A percentile compares a stretch with the other conserved stretches of the same genome.
Conservation (phyloP, 768 basidiomycete genomes). For the Hygrocybe coccinea region DNA sequence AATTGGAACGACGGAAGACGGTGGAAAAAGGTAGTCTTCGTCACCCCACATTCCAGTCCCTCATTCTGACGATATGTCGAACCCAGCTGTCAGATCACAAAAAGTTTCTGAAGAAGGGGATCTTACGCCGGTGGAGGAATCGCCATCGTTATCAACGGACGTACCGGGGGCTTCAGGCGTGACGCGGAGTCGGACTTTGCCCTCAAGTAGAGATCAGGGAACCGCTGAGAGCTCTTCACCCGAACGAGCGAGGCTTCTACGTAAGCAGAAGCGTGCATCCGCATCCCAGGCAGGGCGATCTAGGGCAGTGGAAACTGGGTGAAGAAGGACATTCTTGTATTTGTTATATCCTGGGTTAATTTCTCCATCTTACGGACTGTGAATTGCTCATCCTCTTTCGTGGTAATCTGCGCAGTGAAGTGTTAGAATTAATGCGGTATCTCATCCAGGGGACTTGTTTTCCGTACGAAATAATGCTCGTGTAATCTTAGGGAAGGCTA, state of each 20-base stretch:
- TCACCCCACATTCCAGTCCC: constrained; percentile 18
- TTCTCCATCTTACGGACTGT: too few relatives aligned
- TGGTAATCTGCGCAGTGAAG: too few relatives aligned
- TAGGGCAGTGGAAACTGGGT: too few relatives aligned
- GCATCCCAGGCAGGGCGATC: constrained; percentile 32
- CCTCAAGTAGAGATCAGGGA: constrained; percentile 37
- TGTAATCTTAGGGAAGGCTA: too few relatives aligned
- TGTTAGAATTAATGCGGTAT: too few relatives aligned
- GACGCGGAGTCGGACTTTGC: constrained; percentile 62
- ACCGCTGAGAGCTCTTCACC: constrained; percentile 12
- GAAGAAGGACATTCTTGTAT: too few relatives aligned
- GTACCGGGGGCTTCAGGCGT: constrained; percentile 35
- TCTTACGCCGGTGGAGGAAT: constrained; percentile 48
- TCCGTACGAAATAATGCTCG: too few relatives aligned
- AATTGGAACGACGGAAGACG: constrained; percentile 52
- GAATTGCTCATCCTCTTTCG: too few relatives aligned
- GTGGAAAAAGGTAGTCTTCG: constrained; percentile 39
- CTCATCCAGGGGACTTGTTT: too few relatives aligned
- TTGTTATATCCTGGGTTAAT: too few relatives aligned
- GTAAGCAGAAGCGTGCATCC: constrained; percentile 48
- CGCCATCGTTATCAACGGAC: constrained; percentile 29
- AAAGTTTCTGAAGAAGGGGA: constrained; percentile 31
- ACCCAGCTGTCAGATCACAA: constrained; percentile 14
- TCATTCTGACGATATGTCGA: constrained; percentile 15
- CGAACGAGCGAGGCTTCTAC: constrained; percentile 35